These are phyloP conservation scores for Lizanozyma gosingica DNA, from an alignment of 1,139 yeast species.

Conservation along the genomic window DNA sequence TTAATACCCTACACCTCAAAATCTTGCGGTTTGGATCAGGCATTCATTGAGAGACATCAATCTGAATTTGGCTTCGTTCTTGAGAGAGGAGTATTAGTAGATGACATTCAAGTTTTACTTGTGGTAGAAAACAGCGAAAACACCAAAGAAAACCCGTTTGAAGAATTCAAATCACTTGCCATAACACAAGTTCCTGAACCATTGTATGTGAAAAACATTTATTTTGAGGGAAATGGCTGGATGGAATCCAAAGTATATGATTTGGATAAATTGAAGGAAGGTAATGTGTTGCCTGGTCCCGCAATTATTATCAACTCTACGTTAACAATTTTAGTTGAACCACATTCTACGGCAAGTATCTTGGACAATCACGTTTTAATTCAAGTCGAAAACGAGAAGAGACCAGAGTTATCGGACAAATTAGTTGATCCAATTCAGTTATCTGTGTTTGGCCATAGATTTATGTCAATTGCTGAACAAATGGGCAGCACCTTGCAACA, in stretches of 20 bases:
- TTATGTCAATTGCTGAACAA: constrained; percentile 85
- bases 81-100: constrained; percentile 53
- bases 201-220: constrained; percentile 12
- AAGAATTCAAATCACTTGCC: constrained; percentile 16
- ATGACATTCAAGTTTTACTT: constrained; percentile 60
- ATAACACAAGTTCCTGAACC: constrained; percentile 4
- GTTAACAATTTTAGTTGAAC: constrained; percentile 78
- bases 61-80: constrained; percentile 34
- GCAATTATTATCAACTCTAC: constrained; percentile 80
- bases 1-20: constrained; percentile 33
- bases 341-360: constrained; percentile 55
- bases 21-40: constrained; percentile 5
- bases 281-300: constrained; percentile 60
- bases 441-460: constrained; percentile 74
- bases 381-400: constrained; percentile 19
- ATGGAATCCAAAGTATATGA: constrained; percentile 41
- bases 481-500: constrained; percentile 79
- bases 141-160: constrained; percentile 23
- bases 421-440: constrained; percentile 59
- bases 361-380: constrained; percentile 52
- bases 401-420: constrained; percentile 16
- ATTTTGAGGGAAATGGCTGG: constrained; percentile 36
- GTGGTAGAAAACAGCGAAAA: constrained; percentile 24
- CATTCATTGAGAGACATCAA: constrained; percentile 25
- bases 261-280: constrained; percentile 42